Base-by-base conservation (phyloP, 192 early-diverging fungal species). In the Coemansia sp. region DNA sequence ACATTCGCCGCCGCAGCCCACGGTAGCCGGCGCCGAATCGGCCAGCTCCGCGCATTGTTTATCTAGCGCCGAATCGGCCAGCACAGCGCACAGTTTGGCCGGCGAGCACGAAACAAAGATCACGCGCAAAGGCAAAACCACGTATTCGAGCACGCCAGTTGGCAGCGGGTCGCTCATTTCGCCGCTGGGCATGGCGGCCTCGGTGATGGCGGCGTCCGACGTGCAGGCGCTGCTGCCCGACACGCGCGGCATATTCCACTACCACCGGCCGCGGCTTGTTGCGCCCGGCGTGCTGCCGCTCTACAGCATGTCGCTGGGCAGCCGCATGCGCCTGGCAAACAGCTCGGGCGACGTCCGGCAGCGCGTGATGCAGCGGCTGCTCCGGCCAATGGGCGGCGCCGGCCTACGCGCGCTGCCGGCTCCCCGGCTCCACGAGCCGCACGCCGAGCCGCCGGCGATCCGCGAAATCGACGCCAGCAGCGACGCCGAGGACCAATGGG, bases 201-300 rank as follows among this genome's bases (percentile, higher is more conserved):
- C 67, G 20, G 25, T 50, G 58, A 43, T 45, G 5, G 27, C 22
- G n/a, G 39, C 44, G 6, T 41, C 20, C 1, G 62, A 20, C 10
- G 59, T 70, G 32, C 61, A 64, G 19, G 25, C 61, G 36, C 30
- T 72, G 20, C 27, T 71, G 25, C 51, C 57, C 4, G 68, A 71
- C 14, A 15, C 53, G 5, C 46, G 52, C 7, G 64, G 64, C 1
- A 62, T 67, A 36, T 59, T 43, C 42, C 70, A 74, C 48, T 74
- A 67, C 41, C 70, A 74, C 27, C 60, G 64, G 17, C 64, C 71
- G 10, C 38, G 31, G 8, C n/a, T 23, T 14, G 12, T 32, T 5
- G 21, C n/a, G n/a, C n/a, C n/a, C n/a, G n/a, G n/a, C n/a, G n/a
- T n/a, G n/a, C n/a, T 25, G 14, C 25, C 44, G 7, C 10, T 12